Conservation (phyloP, 441 rosid genomes). For the Cnidoscolus chayamansa region DNA sequence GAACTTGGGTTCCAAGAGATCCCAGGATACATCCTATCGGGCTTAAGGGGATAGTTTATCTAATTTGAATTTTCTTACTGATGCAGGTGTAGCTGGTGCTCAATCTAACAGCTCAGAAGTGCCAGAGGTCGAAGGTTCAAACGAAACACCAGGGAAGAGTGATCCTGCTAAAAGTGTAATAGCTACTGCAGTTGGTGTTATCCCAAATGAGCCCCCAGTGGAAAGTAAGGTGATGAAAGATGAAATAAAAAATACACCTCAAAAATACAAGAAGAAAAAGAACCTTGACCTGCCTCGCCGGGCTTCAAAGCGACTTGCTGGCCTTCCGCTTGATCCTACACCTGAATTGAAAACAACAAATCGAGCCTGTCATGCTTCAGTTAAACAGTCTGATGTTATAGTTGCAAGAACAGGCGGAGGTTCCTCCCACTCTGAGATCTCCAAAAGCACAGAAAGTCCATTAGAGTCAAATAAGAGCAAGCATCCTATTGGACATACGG, state of each 20-base stretch:
- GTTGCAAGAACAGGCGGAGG: constrained; percentile 25
- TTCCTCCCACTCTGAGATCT: constrained; percentile 13
- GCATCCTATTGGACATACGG: constrained; percentile 24
- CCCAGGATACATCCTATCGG: neutral
- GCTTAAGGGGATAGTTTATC: neutral
- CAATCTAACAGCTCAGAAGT: constrained; percentile 31
- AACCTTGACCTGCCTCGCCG: constrained; percentile 46
- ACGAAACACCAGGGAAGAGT: constrained; percentile 27
- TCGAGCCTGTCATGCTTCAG: constrained; percentile 34
- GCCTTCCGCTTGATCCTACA: constrained; percentile 59
- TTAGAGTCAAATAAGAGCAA: constrained; percentile 20
- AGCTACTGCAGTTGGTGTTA: constrained; percentile 24
- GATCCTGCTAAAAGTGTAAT: constrained; percentile 27
- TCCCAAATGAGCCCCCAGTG: constrained; percentile 21
- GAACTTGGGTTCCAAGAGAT: too few species aligned
- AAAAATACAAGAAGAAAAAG: constrained; percentile 35
- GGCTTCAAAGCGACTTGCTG: constrained; percentile 88
- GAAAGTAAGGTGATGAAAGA: constrained; percentile 25
- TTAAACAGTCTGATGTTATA: constrained; percentile 24
- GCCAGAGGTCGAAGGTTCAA: constrained; percentile 27
- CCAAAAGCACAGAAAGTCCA: constrained; percentile 17
- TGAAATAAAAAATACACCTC: constrained; percentile 30
- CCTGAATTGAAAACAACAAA: constrained; percentile 52
- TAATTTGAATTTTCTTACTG: constrained; percentile 19
- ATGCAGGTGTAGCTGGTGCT: constrained; percentile 35